Conservation (phyloP, 305 asterid species). For the Fraxinus dipetala region DNA sequence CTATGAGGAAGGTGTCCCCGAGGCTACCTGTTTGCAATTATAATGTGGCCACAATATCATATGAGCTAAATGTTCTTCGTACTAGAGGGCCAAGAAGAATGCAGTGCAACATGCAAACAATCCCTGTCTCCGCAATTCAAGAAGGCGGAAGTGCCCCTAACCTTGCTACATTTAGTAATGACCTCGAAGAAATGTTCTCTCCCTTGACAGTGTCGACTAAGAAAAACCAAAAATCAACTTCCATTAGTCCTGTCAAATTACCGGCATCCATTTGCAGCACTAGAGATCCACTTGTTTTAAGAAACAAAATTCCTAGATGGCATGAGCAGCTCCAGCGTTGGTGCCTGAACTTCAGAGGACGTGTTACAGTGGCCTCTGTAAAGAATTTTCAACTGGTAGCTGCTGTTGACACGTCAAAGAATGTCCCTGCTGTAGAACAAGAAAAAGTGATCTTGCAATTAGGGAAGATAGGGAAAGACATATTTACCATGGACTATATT, state of each 20-base stretch:
- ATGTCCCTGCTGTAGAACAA: slow-evolving; percentile 43
- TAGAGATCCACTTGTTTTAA: slow-evolving; percentile 40
- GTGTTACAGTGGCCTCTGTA: slow-evolving; percentile 77
- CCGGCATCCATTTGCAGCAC: slow-evolving; percentile 19
- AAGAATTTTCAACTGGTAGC: slow-evolving; percentile 77
- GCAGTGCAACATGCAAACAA: slow-evolving; percentile 51
- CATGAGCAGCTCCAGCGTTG: slow-evolving; percentile 74
- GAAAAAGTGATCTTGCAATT: slow-evolving; percentile 65
- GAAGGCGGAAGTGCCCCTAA: slow-evolving; percentile 46
- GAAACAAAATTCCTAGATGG: slow-evolving; percentile 70
- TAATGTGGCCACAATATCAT: slow-evolving; percentile 51
- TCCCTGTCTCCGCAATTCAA: slow-evolving; percentile 44
- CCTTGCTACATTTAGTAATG: slow-evolving; percentile 33
- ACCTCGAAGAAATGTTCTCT: slow-evolving; percentile 26
- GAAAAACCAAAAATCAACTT: slow-evolving; percentile 19
- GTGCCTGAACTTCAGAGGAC: slow-evolving; percentile 73
- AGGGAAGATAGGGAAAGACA: slow-evolving; percentile 70
- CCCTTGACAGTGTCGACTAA: slow-evolving; percentile 14
- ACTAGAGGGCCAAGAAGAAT: slow-evolving; percentile 72
- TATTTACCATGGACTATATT: slow-evolving; percentile 68
- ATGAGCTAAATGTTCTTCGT: slow-evolving; percentile 66
- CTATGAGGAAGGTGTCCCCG: slow-evolving; percentile 45
- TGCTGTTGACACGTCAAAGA: slow-evolving; percentile 35
- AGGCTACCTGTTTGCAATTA: slow-evolving; percentile 42
- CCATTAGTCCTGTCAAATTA: slow-evolving; percentile 11